Evolutionary conservation across 352 stramenopile genomes (phyloP).

Genomic region (Pythium sp.): DNA sequence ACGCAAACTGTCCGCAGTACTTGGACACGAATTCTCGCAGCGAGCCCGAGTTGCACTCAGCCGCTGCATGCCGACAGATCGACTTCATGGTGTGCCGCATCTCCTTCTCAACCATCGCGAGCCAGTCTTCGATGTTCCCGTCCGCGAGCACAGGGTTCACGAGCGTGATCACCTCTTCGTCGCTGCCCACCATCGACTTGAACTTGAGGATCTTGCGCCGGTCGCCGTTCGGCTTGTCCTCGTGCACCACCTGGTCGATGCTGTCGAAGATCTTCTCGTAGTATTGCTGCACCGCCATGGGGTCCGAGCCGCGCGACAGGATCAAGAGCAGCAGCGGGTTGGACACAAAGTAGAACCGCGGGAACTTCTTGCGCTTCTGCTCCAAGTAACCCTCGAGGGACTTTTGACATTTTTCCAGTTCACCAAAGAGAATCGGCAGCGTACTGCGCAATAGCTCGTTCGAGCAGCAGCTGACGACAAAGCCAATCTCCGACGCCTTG

Average conservation of each 20-base stretch:
- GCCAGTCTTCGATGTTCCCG: conserved; percentile 86
- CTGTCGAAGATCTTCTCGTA: conserved; percentile 89
- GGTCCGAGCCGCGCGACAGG: conserved; percentile 83
- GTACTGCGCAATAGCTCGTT: conserved; percentile 85
- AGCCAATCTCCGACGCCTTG: conserved; percentile 72
- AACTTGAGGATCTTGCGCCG: conserved; percentile 72
- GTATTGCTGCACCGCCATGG: conserved; percentile 73
- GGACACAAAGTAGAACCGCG: conserved; percentile 91
- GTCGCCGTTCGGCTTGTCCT: conserved; percentile 30
- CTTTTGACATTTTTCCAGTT: conserved; percentile 92
- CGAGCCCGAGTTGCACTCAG: conserved; percentile 43
- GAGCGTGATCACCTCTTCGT: conserved; percentile 77
- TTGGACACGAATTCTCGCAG: conserved; percentile 73
- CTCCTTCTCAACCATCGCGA: conserved; percentile 62
- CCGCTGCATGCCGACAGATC: conserved; percentile 56
- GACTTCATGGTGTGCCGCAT: conserved; percentile 69
- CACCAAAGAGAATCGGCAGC: conserved; percentile 83
- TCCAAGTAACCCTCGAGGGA: conserved; percentile 89
- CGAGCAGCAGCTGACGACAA: conserved; percentile 75
- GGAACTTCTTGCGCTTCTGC: conserved; percentile 90
- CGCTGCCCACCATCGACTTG: conserved; percentile 62
- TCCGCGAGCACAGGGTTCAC: conserved; percentile 49
- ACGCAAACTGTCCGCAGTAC: conserved; percentile 65
- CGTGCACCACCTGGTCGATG: conserved; percentile 75
- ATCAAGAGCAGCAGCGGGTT: conserved; percentile 90